phyloP scores from a whole-genome alignment of 768 basidiomycete species.

The Pilatotrama ljubarskyi region DNA sequence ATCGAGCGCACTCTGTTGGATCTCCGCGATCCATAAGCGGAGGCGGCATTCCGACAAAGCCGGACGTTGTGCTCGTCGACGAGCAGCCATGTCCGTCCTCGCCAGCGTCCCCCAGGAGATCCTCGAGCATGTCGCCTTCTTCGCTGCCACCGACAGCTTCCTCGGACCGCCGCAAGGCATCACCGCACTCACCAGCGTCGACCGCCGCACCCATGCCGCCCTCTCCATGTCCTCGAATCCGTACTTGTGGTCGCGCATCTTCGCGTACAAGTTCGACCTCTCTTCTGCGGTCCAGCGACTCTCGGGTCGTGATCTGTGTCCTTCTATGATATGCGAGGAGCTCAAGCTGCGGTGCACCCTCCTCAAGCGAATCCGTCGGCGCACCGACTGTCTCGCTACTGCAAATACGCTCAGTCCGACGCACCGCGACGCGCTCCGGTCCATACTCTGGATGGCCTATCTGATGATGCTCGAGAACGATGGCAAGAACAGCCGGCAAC shows the following conservation, averaged over 20 bases:
- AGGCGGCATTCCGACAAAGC: background rate
- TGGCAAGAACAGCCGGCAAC: slow-evolving; percentile 66
- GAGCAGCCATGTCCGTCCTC: slow-evolving; percentile 17
- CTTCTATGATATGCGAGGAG: slow-evolving; percentile 41
- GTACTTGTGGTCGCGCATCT: slow-evolving; percentile 74
- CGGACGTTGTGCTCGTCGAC: slow-evolving; percentile 5
- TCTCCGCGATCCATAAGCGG: background rate
- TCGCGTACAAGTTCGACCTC: slow-evolving; percentile 65
- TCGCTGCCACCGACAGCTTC: slow-evolving; percentile 49
- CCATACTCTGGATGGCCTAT: slow-evolving; percentile 68
- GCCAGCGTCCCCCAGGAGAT: slow-evolving; percentile 68
- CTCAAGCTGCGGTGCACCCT: slow-evolving; percentile 59
- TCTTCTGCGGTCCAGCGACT: slow-evolving; percentile 51
- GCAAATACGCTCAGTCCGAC: slow-evolving; percentile 16
- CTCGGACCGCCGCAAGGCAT: slow-evolving; percentile 65
- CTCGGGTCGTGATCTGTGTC: slow-evolving; percentile 19
- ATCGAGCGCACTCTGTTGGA: background rate
- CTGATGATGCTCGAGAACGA: slow-evolving; percentile 83
- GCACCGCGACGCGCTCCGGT: slow-evolving; percentile 32
- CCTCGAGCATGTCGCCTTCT: slow-evolving; percentile 76
- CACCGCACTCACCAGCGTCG: slow-evolving; percentile 53
- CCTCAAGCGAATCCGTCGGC: slow-evolving; percentile 56
- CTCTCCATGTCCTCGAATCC: slow-evolving; percentile 57
- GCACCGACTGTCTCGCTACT: slow-evolving; percentile 29
- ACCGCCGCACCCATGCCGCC: slow-evolving; percentile 46